Conservation (phyloP, 257 asterid species). For the Solanum megistacrolobum region DNA sequence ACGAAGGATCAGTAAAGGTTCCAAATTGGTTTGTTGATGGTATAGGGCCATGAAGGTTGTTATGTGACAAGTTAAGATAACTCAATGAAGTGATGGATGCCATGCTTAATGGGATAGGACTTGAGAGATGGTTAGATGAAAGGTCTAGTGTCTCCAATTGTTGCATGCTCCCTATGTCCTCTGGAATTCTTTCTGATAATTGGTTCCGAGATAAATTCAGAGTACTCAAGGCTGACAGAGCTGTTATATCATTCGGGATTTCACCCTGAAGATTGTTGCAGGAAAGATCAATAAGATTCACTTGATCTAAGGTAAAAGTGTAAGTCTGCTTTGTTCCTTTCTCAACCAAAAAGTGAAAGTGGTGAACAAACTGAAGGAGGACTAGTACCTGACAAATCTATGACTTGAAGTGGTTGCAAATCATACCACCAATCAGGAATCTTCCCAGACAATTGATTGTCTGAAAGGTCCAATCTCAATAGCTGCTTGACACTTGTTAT, state of each 20-base stretch:
- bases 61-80: neutral
- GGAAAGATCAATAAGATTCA: conserved; percentile 9
- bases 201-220: conserved; percentile 10
- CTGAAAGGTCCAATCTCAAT: neutral
- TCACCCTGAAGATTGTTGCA: neutral
- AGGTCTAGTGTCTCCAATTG: conserved; percentile 9
- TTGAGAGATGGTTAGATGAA: neutral
- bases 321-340: conserved; percentile 1
- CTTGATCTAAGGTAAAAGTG: neutral
- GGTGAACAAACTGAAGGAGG: neutral
- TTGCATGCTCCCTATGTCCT: neutral
- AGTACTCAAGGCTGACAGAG: neutral
- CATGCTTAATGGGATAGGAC: conserved; percentile 2
- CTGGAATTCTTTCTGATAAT: conserved; percentile 8
- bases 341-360: neutral
- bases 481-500: neutral
- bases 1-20: conserved; percentile 3
- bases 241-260: neutral
- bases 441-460: conserved; percentile 3
- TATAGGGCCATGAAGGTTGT: neutral
- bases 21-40: neutral
- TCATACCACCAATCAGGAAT: conserved; percentile 5
- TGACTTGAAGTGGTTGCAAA: neutral
- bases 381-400: conserved; percentile 12
- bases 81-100: neutral